These are phyloP conservation scores for Phellopilus nigrolimitatus DNA, from an alignment of 1,284 basidiomycete species.

Conservation along the genomic window DNA sequence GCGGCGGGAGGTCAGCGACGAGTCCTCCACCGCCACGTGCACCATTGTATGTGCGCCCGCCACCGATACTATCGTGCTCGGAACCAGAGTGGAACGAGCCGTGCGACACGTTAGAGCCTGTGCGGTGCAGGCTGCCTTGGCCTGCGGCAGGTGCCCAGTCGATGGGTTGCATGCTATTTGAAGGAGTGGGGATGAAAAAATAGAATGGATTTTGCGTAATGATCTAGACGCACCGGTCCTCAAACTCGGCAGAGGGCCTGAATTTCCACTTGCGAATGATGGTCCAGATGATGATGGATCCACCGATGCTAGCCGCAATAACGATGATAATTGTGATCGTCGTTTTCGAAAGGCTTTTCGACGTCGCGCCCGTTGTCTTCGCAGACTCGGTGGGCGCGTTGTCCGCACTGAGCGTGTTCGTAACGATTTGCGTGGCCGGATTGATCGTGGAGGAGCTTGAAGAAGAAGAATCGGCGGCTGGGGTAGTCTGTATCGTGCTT, in stretches of 20 bases:
- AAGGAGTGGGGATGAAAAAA: not conserved
- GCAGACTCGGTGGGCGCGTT: conserved; percentile 24
- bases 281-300: conserved; percentile 72
- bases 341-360: conserved; percentile 37
- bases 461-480: conserved; percentile 23
- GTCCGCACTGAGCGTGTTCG: conserved; percentile 25
- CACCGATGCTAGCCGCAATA: conserved; percentile 64
- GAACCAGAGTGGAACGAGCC: conserved; percentile 64
- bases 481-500: conserved; percentile 26
- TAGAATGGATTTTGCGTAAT: not conserved
- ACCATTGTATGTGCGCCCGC: conserved; percentile 25
- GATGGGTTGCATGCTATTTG: conserved; percentile 61
- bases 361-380: not conserved
- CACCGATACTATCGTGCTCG: conserved; percentile 39
- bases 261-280: conserved; percentile 91
- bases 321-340: conserved; percentile 71
- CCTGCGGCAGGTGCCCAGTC: conserved; percentile 69
- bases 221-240: conserved; percentile 40
- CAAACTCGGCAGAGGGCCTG: conserved; percentile 72
- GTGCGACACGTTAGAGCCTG: conserved; percentile 49
- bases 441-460: conserved; percentile 17
- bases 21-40: conserved; percentile 27
- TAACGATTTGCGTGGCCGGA: conserved; percentile 15
- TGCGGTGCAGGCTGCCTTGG: conserved; percentile 47
- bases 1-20: conserved; percentile 50